Percentiles rank a stretch among this genome's conserved stretches.
Evolutionary conservation across 495 filamentous ascomycete species (phyloP).

Genomic region (Penicillium tannophilum): DNA sequence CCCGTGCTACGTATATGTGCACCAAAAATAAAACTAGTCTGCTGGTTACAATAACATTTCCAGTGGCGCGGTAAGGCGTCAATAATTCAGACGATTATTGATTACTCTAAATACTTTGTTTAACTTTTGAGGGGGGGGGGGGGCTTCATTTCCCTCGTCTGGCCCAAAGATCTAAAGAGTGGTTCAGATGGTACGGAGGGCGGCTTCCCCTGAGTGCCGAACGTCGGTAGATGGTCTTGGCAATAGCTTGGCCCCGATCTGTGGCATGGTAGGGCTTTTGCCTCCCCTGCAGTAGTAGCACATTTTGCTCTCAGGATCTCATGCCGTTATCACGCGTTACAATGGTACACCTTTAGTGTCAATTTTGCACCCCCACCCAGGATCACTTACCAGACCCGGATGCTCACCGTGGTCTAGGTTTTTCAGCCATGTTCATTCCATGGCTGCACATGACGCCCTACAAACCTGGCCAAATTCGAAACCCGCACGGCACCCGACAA

Average conservation of each 20-base stretch:
- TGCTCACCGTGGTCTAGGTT: neutral
- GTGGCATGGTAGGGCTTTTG: neutral
- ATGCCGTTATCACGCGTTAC: no score
- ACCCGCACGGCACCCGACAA: no score
- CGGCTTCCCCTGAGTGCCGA: constrained; percentile 1
- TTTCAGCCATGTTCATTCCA: neutral
- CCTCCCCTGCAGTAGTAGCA: neutral
- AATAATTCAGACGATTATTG: constrained; percentile 8
- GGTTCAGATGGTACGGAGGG: constrained; percentile 1
- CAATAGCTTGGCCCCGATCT: neutral
- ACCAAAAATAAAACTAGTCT: neutral
- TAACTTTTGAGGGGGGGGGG: neutral
- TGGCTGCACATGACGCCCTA: neutral
- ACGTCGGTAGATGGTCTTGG: neutral
- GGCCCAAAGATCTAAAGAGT: neutral
- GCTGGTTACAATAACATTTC: neutral
- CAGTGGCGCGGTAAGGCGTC: neutral
- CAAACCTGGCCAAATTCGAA: neutral
- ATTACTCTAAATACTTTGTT: neutral
- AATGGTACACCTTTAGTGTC: neutral
- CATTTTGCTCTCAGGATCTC: neutral
- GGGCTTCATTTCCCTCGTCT: neutral
- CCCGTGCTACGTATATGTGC: neutral
- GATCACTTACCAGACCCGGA: neutral
- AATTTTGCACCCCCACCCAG: neutral